A percentile compares a stretch with the other conserved stretches of the same genome.
Conservation (phyloP, 2,329 filamentous ascomycete genomes). For the Trichoderma sp. region DNA sequence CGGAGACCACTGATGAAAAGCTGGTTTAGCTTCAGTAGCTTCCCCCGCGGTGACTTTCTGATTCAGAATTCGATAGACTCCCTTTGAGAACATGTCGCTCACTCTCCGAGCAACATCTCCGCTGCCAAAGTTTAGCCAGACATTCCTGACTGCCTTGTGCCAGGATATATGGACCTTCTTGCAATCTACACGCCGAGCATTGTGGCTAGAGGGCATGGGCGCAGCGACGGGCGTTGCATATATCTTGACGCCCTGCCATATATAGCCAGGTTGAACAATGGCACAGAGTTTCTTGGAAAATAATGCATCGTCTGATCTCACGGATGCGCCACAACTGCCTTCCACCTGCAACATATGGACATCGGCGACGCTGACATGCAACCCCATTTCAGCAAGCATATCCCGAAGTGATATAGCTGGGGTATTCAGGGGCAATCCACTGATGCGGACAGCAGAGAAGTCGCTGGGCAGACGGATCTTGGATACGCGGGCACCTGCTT, state of each 20-base stretch:
- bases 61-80: background rate
- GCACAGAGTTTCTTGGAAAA: slow-evolving; percentile 13
- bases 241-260: background rate
- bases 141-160: slow-evolving; percentile 32
- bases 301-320: background rate
- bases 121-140: slow-evolving; percentile 31
- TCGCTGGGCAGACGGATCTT: slow-evolving; percentile 35
- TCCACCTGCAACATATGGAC: background rate
- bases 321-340: background rate
- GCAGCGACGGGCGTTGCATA: slow-evolving; percentile 22
- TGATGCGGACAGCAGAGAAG: slow-evolving; percentile 37
- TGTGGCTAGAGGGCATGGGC: slow-evolving; percentile 26
- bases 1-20: background rate
- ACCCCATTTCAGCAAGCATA: background rate
- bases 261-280: background rate
- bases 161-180: slow-evolving; percentile 37
- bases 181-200: slow-evolving; percentile 31
- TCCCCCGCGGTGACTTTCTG: slow-evolving; percentile 3
- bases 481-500: slow-evolving; percentile 30
- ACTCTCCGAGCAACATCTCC: background rate
- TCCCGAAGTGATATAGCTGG: slow-evolving; percentile 5
- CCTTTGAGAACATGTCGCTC: background rate
- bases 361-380: background rate
- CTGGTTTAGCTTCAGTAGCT: slow-evolving; percentile 12
- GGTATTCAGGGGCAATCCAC: slow-evolving; percentile 26